phyloP scores from a whole-genome alignment of 1,139 yeast species.

The Yamadazyma kanchanaburiensis region DNA sequence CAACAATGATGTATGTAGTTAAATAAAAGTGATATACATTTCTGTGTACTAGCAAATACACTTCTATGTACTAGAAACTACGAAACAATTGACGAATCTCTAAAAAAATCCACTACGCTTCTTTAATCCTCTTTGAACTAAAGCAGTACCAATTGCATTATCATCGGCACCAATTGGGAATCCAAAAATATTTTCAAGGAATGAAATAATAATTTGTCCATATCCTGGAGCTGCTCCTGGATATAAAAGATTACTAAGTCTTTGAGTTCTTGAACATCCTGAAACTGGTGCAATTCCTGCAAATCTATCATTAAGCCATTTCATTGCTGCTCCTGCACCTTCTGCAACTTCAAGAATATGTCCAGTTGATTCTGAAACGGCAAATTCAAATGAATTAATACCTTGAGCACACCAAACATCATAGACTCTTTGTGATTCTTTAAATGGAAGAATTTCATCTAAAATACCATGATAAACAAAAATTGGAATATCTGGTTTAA shows the following conservation, averaged over 20 bases:
- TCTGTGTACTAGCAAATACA: too few relatives aligned
- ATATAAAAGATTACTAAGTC: constrained; percentile 21
- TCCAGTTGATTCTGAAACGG: constrained; percentile 21
- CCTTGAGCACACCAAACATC: constrained; percentile 30
- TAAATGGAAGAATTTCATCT: constrained; percentile 29
- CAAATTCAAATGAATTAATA: constrained; percentile 24
- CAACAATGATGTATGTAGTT: constrained; percentile 63
- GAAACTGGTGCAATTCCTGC: constrained; percentile 19
- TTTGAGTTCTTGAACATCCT: constrained; percentile 23
- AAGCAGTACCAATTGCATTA: constrained; percentile 1
- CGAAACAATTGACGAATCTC: too few relatives aligned
- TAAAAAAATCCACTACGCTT: too few relatives aligned
- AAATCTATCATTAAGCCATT: constrained; percentile 21
- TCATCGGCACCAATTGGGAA: constrained; percentile 10
- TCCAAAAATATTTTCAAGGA: constrained; percentile 9
- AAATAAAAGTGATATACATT: too few relatives aligned
- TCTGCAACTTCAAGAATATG: constrained; percentile 22
- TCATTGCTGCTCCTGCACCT: constrained; percentile 28
- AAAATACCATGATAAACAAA: constrained; percentile 30
- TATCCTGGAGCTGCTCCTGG: constrained; percentile 16
- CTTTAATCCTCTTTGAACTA: constrained; percentile 1
- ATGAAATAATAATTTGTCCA: constrained; percentile 5
- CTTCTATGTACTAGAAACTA: too few relatives aligned
- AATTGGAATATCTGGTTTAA: constrained; percentile 28
- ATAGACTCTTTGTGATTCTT: constrained; percentile 21